These are phyloP conservation scores for Paecilomyces sp. DNA, from an alignment of 2,329 filamentous ascomycete genomes.

Conservation along the genomic window DNA sequence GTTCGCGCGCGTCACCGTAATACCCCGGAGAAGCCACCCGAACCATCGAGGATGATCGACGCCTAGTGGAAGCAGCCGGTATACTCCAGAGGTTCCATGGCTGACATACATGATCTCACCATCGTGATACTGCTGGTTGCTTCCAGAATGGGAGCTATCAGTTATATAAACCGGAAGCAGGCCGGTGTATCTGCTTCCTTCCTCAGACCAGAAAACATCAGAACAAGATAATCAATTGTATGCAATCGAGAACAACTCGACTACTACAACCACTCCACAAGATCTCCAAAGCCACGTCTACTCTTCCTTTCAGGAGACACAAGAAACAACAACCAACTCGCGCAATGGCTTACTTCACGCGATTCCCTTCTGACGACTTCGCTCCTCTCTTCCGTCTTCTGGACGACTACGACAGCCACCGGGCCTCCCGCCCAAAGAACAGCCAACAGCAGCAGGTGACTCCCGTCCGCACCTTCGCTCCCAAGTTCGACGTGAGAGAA, in stretches of 20 bases:
- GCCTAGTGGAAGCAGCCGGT: slow-evolving; percentile 8
- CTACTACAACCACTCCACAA: neutral
- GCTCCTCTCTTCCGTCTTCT: slow-evolving; percentile 36
- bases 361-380: slow-evolving; percentile 26
- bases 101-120: neutral
- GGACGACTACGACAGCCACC: slow-evolving; percentile 33
- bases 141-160: neutral
- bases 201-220: slow-evolving; percentile 4
- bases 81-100: neutral
- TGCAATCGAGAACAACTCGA: slow-evolving; percentile 2
- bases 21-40: neutral
- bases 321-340: slow-evolving; percentile 7
- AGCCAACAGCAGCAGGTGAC: slow-evolving; percentile 3
- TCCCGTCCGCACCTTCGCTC: slow-evolving; percentile 25
- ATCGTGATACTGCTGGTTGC: neutral
- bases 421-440: slow-evolving; percentile 12
- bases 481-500: slow-evolving; percentile 40
- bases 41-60: slow-evolving; percentile 9
- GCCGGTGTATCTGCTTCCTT: slow-evolving; percentile 5
- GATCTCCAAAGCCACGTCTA: slow-evolving; percentile 8
- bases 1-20: neutral
- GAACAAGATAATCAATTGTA: slow-evolving; percentile 12
- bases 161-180: neutral
- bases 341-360: slow-evolving; percentile 35
- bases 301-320: neutral